Base-by-base conservation (phyloP, 2,329 filamentous ascomycete species). In the Aureobasidium sp. region DNA sequence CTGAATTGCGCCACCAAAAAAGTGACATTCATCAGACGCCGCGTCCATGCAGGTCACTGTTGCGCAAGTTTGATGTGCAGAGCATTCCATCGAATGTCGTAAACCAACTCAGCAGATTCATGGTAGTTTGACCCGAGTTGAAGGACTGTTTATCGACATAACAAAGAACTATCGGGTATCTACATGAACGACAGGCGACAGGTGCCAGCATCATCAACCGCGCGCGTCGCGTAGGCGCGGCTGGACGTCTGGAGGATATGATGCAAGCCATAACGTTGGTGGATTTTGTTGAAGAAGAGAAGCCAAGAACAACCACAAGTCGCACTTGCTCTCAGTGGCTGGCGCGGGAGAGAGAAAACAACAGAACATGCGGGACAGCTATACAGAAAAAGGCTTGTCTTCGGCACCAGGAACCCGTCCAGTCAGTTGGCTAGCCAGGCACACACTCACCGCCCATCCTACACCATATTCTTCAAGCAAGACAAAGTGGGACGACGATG, bases 391-490 rank as follows among this genome's bases (percentile, higher is more conserved):
- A 37, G 30, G 44, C 44, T 48, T 48, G 44, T 37, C 44, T 27
- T 39, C 45, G 34, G 45, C 30, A 51, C 25, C 48, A 40, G 37
- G 48, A 51, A 51, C 35, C 37, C 48, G n/a, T 41, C 48, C 48
- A 51, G 48, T 51, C 35, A 34, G 41, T 51, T 39, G 16, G n/a
- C 25, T 11, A 34, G 25, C 21, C 48, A 51, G 37, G 48, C 27
- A 51, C 48, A 41, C 47, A 5, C 37, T 22, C 45, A 49, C 45
- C 25, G 24, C 48, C 19, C n/a, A n/a, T n/a, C 27, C 48, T 41
- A 37, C 44, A 25, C 21, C 32, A 35, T 21, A 30, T 21, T 48
- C 44, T n/a, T 35, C 12, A 35, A 35, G 32, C 16, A 27, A n/a
- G 24, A 14, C 24, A 38, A 37, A 22, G 10, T 16, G n/a, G 16